These are phyloP conservation scores for Fusarium brevicatenulatum DNA, from an alignment of 2,329 filamentous ascomycete genomes.

Conservation along the genomic window DNA sequence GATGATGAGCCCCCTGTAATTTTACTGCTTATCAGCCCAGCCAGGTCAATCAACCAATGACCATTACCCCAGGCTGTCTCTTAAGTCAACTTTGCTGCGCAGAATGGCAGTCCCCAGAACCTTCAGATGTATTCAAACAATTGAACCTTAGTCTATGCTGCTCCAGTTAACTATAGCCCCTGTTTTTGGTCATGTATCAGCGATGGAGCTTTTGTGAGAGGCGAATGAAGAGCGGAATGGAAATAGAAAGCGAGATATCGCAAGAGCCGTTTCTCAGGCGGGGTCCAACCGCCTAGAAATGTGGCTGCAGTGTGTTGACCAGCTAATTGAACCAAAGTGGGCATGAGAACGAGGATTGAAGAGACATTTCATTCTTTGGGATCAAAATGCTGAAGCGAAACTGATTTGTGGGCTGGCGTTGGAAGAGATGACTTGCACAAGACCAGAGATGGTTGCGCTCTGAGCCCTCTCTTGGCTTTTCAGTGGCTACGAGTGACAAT, in stretches of 20 bases:
- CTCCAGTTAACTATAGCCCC: fast-evolving
- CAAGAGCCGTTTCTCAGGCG: too few species aligned
- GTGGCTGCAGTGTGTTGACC: too few species aligned
- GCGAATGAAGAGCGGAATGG: neutral
- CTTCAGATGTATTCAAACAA: neutral
- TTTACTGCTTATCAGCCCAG: neutral
- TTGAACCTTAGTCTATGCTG: fast-evolving
- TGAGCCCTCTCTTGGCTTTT: too few species aligned
- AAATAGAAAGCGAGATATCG: too few species aligned
- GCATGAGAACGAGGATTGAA: fast-evolving
- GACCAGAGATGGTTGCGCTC: neutral
- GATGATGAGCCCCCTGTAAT: neutral
- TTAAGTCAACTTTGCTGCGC: too few species aligned
- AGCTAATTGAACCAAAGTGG: neutral
- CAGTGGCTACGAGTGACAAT: too few species aligned
- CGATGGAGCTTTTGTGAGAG: fast-evolving
- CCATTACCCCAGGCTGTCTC: neutral
- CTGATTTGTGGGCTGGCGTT: too few species aligned
- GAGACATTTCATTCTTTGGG: fast-evolving
- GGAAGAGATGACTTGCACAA: too few species aligned
- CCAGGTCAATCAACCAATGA: neutral
- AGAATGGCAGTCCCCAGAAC: neutral
- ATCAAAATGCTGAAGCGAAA: fast-evolving
- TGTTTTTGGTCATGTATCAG: fast-evolving
- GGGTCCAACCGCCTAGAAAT: neutral